These are phyloP conservation scores for Prunus persica DNA, from an alignment of 306 rosid species.

Conservation along the genomic window DNA sequence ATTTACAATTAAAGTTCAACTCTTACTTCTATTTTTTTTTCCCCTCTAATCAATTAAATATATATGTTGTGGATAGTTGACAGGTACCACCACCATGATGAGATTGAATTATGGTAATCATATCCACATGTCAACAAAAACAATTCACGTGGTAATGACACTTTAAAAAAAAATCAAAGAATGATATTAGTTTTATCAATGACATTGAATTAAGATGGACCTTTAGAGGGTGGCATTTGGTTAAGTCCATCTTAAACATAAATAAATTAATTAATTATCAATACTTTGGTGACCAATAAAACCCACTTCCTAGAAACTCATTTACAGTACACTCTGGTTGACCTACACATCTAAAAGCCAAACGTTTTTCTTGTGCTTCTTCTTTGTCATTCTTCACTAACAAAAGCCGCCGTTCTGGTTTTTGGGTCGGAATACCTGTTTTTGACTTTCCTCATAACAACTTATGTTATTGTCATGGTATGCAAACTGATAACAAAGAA, in stretches of 20 bases:
- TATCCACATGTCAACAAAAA: not conserved
- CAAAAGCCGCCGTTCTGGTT: not conserved
- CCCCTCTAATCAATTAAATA: no score
- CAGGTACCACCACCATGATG: not conserved
- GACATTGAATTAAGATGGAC: not conserved
- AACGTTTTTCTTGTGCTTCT: slow-evolving; percentile 8
- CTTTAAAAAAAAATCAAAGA: not conserved
- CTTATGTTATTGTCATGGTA: not conserved
- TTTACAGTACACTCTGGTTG: not conserved
- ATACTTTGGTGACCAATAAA: slow-evolving; percentile 11
- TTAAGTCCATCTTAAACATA: not conserved
- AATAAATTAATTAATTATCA: not conserved
- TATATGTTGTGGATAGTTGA: not conserved
- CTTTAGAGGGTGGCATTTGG: slow-evolving; percentile 1
- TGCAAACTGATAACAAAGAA: not conserved
- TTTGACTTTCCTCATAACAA: not conserved
- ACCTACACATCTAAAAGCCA: not conserved
- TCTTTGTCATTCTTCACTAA: not conserved
- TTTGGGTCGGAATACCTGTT: not conserved
- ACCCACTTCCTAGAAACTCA: slow-evolving; percentile 9
- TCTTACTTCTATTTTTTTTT: no score
- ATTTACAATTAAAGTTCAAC: no score
- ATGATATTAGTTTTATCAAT: not conserved
- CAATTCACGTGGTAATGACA: slow-evolving; percentile 4
- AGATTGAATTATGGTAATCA: not conserved